phyloP scores from a whole-genome alignment of 2,329 filamentous ascomycete species.

The Xylariaceae sp. region DNA sequence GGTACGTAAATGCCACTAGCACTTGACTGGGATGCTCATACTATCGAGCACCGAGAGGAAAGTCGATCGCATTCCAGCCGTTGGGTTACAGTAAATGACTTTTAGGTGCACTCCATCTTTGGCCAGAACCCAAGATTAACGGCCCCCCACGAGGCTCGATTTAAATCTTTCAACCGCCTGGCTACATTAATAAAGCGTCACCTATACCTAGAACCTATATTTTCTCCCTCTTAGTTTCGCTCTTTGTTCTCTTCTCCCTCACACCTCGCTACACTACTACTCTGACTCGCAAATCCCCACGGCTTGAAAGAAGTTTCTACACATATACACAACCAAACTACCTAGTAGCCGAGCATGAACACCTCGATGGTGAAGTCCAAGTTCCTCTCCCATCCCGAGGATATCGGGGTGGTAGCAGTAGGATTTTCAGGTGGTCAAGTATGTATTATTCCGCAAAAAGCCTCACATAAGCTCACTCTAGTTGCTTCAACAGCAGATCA shows the following conservation, averaged over 20 bases:
- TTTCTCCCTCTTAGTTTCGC: background rate
- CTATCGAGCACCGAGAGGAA: background rate
- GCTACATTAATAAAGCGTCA: background rate
- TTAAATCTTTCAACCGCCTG: background rate
- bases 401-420: constrained; percentile 89
- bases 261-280: background rate
- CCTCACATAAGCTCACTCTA: background rate
- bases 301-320: too few relatives aligned
- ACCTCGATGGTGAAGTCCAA: constrained; percentile 57
- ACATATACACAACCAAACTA: background rate
- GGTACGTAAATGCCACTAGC: background rate
- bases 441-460: too few relatives aligned
- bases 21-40: background rate
- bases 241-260: background rate
- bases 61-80: too few relatives aligned
- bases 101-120: too few relatives aligned
- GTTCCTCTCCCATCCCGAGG: constrained; percentile 74
- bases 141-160: background rate
- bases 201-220: background rate
- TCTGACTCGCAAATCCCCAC: background rate
- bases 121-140: background rate
- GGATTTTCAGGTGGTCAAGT: constrained; percentile 97
- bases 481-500: background rate
- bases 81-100: too few relatives aligned
- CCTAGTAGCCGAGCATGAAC: constrained; percentile 37